Conservation (phyloP, 768 basidiomycete species). For the Piloderma croceum region DNA sequence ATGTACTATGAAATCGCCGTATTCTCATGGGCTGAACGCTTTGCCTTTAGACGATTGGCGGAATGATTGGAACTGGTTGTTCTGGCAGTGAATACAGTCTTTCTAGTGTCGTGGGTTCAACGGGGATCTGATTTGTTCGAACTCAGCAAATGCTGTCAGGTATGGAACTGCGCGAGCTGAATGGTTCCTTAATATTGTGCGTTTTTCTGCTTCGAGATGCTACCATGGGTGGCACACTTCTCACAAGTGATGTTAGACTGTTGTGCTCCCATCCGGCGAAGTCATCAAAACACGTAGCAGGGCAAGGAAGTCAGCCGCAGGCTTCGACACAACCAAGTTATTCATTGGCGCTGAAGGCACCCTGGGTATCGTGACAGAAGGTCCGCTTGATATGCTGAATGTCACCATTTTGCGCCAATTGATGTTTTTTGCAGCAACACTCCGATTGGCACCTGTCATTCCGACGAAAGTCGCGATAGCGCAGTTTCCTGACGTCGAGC, state of each 20-base stretch:
- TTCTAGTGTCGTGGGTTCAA: slow-evolving; percentile 5
- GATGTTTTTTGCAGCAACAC: slow-evolving; percentile 48
- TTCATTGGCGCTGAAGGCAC: slow-evolving; percentile 92
- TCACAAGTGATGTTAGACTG: slow-evolving; percentile 45
- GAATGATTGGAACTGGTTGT: slow-evolving; percentile 86
- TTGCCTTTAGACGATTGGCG: slow-evolving; percentile 70
- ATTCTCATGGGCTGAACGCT: slow-evolving; percentile 6
- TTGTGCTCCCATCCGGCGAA: slow-evolving; percentile 78
- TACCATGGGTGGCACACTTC: slow-evolving; percentile 28
- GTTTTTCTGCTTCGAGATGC: slow-evolving; percentile 19
- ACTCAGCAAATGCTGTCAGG: slow-evolving; percentile 70
- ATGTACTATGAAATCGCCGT: slow-evolving; percentile 18
- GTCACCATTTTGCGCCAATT: neutral
- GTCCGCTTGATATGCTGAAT: slow-evolving; percentile 24
- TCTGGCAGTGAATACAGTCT: slow-evolving; percentile 59
- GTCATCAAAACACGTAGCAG: slow-evolving; percentile 81
- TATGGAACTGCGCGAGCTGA: slow-evolving; percentile 87
- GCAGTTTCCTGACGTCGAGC: slow-evolving; percentile 74
- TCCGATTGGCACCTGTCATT: slow-evolving; percentile 73
- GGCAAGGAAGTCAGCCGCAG: slow-evolving; percentile 80
- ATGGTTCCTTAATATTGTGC: slow-evolving; percentile 78
- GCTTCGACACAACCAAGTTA: slow-evolving; percentile 81
- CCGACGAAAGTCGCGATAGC: slow-evolving; percentile 87
- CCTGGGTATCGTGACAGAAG: slow-evolving; percentile 85
- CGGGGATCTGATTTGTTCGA: slow-evolving; percentile 9